A percentile compares a stretch with the other conserved stretches of the same genome.
Evolutionary conservation across 768 basidiomycete species (phyloP).

Genomic region (Leccinum aurantiacum): DNA sequence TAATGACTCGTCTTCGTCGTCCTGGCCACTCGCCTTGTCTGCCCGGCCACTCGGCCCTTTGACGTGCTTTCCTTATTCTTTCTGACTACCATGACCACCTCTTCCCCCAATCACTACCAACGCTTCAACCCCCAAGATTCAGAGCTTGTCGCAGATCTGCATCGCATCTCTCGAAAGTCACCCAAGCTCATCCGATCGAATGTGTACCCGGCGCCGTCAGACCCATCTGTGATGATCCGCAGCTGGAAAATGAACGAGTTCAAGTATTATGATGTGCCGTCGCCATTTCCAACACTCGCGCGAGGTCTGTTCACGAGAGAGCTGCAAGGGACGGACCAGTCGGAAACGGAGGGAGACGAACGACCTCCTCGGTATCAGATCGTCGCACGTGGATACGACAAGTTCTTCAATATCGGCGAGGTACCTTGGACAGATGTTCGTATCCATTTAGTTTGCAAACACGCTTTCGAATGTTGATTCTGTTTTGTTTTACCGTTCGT

Average conservation of each 20-base stretch:
- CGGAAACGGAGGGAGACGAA: constrained; percentile 31
- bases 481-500: neutral
- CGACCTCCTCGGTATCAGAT: constrained; percentile 51
- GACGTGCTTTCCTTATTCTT: constrained; percentile 1
- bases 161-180: constrained; percentile 49
- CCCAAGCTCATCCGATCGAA: constrained; percentile 68
- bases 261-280: constrained; percentile 87
- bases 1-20: constrained; percentile 1
- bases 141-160: constrained; percentile 56
- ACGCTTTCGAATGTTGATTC: neutral
- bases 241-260: constrained; percentile 99
- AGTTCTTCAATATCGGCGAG: constrained; percentile 98
- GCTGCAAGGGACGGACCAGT: constrained; percentile 23
- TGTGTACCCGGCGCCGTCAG: constrained; percentile 55
- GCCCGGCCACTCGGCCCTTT: constrained; percentile 5
- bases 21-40: constrained; percentile 4
- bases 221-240: constrained; percentile 53
- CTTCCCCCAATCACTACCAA: neutral
- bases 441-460: constrained; percentile 6
- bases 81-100: neutral
- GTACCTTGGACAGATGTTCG: constrained; percentile 92
- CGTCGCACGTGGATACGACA: constrained; percentile 92
- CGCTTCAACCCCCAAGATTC: constrained; percentile 47
- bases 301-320: constrained; percentile 83
- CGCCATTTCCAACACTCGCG: constrained; percentile 93